Evolutionary conservation across 345 rosid genomes (phyloP).

Genomic region (Reutealis trisperma): DNA sequence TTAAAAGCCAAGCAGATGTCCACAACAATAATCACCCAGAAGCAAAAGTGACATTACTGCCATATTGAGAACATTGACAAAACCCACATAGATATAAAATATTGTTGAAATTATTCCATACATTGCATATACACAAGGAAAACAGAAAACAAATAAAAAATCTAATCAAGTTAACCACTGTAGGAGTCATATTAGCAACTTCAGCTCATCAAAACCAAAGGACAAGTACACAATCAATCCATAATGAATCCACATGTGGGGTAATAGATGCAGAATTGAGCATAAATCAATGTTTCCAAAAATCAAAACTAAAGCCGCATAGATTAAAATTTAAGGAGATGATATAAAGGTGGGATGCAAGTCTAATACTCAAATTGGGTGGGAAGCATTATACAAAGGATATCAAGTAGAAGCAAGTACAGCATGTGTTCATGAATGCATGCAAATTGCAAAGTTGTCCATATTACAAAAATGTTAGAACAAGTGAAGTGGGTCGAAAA

Average conservation of each 20-base stretch:
- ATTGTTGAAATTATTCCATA: constrained; percentile 12
- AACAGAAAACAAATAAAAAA: not conserved
- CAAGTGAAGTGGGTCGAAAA: constrained; percentile 27
- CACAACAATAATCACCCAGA: constrained; percentile 23
- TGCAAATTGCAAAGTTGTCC: constrained; percentile 23
- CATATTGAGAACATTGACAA: constrained; percentile 11
- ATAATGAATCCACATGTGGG: constrained; percentile 6
- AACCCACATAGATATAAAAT: constrained; percentile 1
- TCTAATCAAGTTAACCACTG: not conserved
- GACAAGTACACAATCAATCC: constrained; percentile 3
- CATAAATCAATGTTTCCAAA: constrained; percentile 4
- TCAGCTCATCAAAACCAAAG: not conserved
- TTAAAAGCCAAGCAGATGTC: constrained; percentile 22
- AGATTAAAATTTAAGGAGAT: not conserved
- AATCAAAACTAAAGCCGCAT: constrained; percentile 1
- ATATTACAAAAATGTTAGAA: constrained; percentile 21
- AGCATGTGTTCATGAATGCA: constrained; percentile 25
- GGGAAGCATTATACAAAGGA: constrained; percentile 20
- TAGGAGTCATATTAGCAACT: constrained; percentile 7
- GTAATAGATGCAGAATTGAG: constrained; percentile 10
- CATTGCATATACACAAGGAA: constrained; percentile 16
- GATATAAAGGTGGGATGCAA: not conserved
- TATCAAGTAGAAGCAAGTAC: constrained; percentile 22
- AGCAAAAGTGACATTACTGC: constrained; percentile 2
- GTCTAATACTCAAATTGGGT: not conserved